Evolutionary conservation across 2,329 filamentous ascomycete species (phyloP), one percentile per base, ranked within the genome.

Genomic region (Ilyonectria mors-panacis): DNA sequence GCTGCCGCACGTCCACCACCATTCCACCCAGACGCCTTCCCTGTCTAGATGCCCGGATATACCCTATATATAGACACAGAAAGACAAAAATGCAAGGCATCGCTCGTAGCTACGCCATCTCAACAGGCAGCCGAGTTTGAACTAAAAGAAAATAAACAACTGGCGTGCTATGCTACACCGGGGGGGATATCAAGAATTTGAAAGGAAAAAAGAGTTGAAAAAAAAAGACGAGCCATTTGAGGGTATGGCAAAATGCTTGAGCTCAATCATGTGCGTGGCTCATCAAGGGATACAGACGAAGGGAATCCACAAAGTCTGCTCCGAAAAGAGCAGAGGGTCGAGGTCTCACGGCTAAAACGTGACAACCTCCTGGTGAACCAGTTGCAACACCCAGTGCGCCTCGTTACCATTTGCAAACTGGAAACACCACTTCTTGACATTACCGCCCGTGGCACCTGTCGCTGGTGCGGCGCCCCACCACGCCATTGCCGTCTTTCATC

Each of bases 401-500:
- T 89, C 85, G 21, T 81, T 78, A 12, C 83, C 84, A 47, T 82
- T 88, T 51, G 81, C 82, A 69, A 87, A 89, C 78, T 90, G 88
- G 79, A 90, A 89, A 72, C 88, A 90, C 88, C 88, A 90, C 79
- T 89, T 90, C 74, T 85, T 88, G 63, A 90, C 86, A 67, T 83
- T 86, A 23, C 88, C 88, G 9, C 83, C 83, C 6, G 86, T 82
- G 26, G 82, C 83, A 7, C 87, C 87, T 23, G 81, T 85, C 57
- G 84, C 82, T 2, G 87, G 86, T 47, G 82, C 87, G 19, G 83
- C 79, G 28, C 87, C 87, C 87, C 12, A 85, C 83, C 45, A 86
- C 84, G 26, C 88, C 88, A 26, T 88, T 85, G 69, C 88, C 88
- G 69, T 91, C 88, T 55, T 90, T 90, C 73, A 92, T 83, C 70